Evolutionary conservation across 2,329 filamentous ascomycete species (phyloP).

Genomic region (Aspergillus clavatus): DNA sequence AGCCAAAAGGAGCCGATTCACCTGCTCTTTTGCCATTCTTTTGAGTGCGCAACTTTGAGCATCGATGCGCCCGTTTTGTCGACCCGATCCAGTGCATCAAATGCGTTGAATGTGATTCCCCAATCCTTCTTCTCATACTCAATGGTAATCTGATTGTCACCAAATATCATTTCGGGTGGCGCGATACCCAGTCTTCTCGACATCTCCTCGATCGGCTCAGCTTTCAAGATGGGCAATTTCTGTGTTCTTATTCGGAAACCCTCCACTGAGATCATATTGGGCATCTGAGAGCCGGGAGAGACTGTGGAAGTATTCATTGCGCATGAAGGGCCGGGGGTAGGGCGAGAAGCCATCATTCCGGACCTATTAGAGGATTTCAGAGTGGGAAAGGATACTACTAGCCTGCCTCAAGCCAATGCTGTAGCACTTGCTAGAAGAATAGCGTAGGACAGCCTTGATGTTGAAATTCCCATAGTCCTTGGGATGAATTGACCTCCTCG

Average conservation of each 20-base stretch:
- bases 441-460: neutral
- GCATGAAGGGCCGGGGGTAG: neutral
- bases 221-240: conserved; percentile 92
- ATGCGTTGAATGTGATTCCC: conserved; percentile 75
- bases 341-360: neutral
- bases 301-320: conserved; percentile 53
- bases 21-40: conserved; percentile 74
- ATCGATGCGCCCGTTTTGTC: conserved; percentile 90
- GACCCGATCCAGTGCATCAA: conserved; percentile 80
- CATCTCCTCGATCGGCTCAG: conserved; percentile 83
- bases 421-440: neutral
- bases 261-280: conserved; percentile 56
- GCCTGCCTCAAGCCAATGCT: neutral
- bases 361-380: neutral
- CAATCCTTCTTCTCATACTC: conserved; percentile 71
- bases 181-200: conserved; percentile 73
- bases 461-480: neutral
- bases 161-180: conserved; percentile 98
- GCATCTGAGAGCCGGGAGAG: conserved; percentile 43
- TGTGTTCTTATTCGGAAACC: conserved; percentile 73
- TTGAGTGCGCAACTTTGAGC: conserved; percentile 89
- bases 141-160: conserved; percentile 80
- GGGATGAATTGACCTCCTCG: neutral
- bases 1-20: conserved; percentile 27
- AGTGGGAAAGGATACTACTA: neutral